Percentiles rank a stretch among this genome's conserved stretches.
These are phyloP conservation scores for Colletotrichum scovillei DNA, from an alignment of 2,329 filamentous ascomycete species.

Conservation along the genomic window DNA sequence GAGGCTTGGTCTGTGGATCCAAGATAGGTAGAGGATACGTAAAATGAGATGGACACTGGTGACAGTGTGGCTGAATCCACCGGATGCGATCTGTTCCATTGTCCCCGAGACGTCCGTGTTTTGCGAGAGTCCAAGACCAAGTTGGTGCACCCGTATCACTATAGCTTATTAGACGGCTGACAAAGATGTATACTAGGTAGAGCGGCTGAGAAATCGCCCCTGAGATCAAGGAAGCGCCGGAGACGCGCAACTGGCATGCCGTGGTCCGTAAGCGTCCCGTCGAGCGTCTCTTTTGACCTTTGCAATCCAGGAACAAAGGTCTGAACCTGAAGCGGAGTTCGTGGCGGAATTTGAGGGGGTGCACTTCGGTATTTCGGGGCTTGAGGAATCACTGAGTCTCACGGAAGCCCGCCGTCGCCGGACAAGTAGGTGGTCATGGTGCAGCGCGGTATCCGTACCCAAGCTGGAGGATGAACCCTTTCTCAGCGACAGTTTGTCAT, in stretches of 20 bases:
- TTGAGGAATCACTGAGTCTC: conserved; percentile 1
- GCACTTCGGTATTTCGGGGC: conserved; percentile 15
- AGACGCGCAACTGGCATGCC: background rate
- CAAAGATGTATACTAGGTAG: conserved; percentile 2
- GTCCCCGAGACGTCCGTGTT: conserved; percentile 4
- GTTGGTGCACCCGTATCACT: background rate
- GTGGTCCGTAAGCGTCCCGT: background rate
- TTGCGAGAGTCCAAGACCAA: background rate
- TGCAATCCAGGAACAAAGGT: conserved; percentile 7
- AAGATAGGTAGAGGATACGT: conserved; percentile 2
- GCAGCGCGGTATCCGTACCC: background rate
- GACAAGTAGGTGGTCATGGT: background rate
- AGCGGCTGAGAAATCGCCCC: conserved; percentile 8
- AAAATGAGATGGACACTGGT: conserved; percentile 1
- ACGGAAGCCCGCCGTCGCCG: conserved; percentile 23
- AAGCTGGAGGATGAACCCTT: background rate
- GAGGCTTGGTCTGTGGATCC: conserved; percentile 9
- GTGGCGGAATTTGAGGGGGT: conserved; percentile 17
- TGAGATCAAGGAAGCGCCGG: background rate
- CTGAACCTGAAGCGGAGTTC: conserved; percentile 7
- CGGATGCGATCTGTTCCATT: background rate
- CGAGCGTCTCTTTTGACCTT: background rate
- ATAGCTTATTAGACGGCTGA: conserved; percentile 1
- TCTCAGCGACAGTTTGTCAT: background rate
- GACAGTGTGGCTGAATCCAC: conserved; percentile 23